A percentile compares a stretch with the other conserved stretches of the same genome.
phyloP scores from a whole-genome alignment of 1,284 basidiomycete species.

The Vanrija sp. region DNA sequence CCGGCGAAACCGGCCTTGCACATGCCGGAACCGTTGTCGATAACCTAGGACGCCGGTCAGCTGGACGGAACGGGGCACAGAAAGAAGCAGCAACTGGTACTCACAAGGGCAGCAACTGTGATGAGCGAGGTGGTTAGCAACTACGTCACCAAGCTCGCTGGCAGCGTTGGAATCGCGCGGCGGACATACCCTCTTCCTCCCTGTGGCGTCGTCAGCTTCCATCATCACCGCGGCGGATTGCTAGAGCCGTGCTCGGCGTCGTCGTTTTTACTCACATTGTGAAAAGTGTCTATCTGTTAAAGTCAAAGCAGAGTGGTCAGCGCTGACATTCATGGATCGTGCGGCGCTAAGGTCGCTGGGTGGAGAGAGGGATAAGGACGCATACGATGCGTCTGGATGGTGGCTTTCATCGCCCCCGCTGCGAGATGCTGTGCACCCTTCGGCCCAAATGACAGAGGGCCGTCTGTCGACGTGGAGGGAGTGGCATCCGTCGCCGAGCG shows the following conservation, averaged over 20 bases:
- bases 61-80: not conserved
- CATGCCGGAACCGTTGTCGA: slow-evolving; percentile 86
- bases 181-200: slow-evolving; percentile 44
- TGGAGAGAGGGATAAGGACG: not conserved
- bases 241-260: not conserved
- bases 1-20: slow-evolving; percentile 86
- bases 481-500: not conserved
- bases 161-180: not conserved
- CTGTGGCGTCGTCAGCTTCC: slow-evolving; percentile 19
- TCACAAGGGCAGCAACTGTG: slow-evolving; percentile 43
- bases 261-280: slow-evolving; percentile 4
- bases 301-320: not conserved
- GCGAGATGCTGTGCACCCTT: no score
- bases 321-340: not conserved
- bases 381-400: not conserved
- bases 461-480: not conserved
- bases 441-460: not conserved
- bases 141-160: not conserved
- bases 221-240: not conserved
- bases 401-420: not conserved
- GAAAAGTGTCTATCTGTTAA: slow-evolving; percentile 10
- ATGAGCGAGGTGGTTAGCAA: slow-evolving; percentile 2
- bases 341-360: no score
- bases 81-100: slow-evolving; percentile 4
- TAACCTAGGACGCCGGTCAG: slow-evolving; percentile 53